phyloP scores from a whole-genome alignment of 1,284 basidiomycete species.

The Ustilago sp. region DNA sequence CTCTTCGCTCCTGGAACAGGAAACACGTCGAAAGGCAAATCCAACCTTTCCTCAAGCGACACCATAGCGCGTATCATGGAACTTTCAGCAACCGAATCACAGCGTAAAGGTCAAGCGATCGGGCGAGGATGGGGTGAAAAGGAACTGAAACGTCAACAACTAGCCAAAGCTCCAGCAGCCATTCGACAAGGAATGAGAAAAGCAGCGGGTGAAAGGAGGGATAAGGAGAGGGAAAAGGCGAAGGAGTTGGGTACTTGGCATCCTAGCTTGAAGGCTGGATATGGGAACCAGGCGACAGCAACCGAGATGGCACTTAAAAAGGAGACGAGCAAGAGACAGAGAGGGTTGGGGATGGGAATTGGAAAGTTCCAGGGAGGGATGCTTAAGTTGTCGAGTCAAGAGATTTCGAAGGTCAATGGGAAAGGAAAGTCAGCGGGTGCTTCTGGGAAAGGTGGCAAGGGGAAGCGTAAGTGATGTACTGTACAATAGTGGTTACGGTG shows the following conservation, averaged over 20 bases:
- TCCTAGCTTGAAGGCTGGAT: constrained; percentile 53
- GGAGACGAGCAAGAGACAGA: constrained; percentile 50
- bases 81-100: constrained; percentile 48
- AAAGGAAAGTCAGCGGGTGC: constrained; percentile 16
- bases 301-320: constrained; percentile 55
- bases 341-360: constrained; percentile 65
- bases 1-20: constrained; percentile 64
- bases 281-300: constrained; percentile 47
- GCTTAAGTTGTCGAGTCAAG: constrained; percentile 54
- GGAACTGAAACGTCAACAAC: constrained; percentile 55
- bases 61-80: constrained; percentile 62
- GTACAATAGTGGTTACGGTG: not conserved
- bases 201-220: constrained; percentile 58
- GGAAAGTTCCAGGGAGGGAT: constrained; percentile 63
- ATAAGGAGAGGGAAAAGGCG: constrained; percentile 61
- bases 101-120: constrained; percentile 47
- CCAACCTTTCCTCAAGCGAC: constrained; percentile 59
- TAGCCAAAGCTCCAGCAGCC: constrained; percentile 59
- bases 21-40: constrained; percentile 46
- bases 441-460: constrained; percentile 25
- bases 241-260: constrained; percentile 67
- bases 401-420: constrained; percentile 60
- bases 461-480: constrained; percentile 12
- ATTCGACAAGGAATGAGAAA: constrained; percentile 59
- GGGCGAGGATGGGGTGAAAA: constrained; percentile 63